Evolutionary conservation across 192 early-diverging fungal genomes (phyloP).

Genomic region (Allomyces macrogynus): DNA sequence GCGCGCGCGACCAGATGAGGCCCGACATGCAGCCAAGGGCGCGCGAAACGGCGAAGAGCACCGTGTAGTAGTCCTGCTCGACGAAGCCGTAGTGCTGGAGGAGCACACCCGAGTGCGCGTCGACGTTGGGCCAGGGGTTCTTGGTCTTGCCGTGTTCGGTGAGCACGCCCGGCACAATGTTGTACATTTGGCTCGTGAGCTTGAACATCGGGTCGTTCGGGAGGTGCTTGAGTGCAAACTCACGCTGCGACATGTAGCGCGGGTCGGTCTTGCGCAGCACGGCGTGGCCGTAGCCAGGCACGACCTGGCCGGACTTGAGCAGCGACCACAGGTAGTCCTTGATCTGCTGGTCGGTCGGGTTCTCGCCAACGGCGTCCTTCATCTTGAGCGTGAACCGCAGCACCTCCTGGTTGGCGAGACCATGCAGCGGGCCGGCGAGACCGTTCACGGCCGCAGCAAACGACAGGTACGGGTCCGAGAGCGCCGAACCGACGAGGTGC

Average conservation of each 20-base stretch:
- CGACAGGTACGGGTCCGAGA: slow-evolving; percentile 96
- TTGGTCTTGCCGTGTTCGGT: slow-evolving; percentile 99
- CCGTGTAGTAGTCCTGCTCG: slow-evolving; percentile 99
- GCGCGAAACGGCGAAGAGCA: slow-evolving; percentile 96
- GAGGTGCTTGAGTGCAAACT: slow-evolving; percentile 96
- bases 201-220: slow-evolving; percentile 92
- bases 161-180: slow-evolving; percentile 84
- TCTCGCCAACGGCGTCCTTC: slow-evolving; percentile 63
- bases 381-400: slow-evolving; percentile 91
- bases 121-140: slow-evolving; percentile 99
- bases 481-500: slow-evolving; percentile 84
- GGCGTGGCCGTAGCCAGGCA: slow-evolving; percentile 97
- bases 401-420: slow-evolving; percentile 99
- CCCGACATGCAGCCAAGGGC: slow-evolving; percentile 85
- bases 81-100: slow-evolving; percentile 87
- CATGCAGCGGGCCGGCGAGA: slow-evolving; percentile 95
- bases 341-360: slow-evolving; percentile 75
- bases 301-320: slow-evolving; percentile 85
- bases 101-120: slow-evolving; percentile 95
- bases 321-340: slow-evolving; percentile 93
- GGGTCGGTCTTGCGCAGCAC: slow-evolving; percentile 94
- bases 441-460: slow-evolving; percentile 94
- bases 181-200: slow-evolving; percentile 88
- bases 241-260: slow-evolving; percentile 93
- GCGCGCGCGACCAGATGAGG: slow-evolving; percentile 93